phyloP scores from a whole-genome alignment of 164 flowering plant species.

The Euptelea pleiosperma region DNA sequence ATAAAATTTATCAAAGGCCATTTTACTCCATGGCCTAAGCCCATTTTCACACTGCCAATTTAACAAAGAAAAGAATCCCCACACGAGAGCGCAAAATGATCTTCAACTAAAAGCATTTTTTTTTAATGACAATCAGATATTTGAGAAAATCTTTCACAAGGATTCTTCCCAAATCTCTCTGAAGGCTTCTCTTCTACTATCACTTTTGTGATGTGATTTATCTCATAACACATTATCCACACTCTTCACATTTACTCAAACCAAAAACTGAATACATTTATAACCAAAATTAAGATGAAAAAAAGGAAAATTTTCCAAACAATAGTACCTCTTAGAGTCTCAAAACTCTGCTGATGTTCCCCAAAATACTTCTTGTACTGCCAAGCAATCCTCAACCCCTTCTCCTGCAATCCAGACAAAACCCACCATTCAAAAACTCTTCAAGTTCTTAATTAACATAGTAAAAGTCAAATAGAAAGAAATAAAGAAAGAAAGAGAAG shows the following conservation, averaged over 20 bases:
- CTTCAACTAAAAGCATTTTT: no score
- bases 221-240: background rate
- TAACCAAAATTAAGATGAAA: no score
- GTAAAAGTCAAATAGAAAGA: background rate
- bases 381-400: conserved; percentile 94
- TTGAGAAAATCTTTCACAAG: no score
- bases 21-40: no score
- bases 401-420: conserved; percentile 46
- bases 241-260: background rate
- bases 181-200: no score
- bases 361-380: conserved; percentile 88
- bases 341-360: conserved; percentile 45
- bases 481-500: background rate
- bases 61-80: no score
- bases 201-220: no score
- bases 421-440: background rate
- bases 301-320: background rate
- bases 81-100: no score
- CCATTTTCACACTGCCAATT: no score
- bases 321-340: conserved; percentile 36
- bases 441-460: background rate
- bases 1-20: no score
- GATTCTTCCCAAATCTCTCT: no score
- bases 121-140: no score
- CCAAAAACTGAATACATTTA: background rate